Base-by-base conservation (phyloP, 768 basidiomycete genomes). In the Leucosporidium scottii region DNA sequence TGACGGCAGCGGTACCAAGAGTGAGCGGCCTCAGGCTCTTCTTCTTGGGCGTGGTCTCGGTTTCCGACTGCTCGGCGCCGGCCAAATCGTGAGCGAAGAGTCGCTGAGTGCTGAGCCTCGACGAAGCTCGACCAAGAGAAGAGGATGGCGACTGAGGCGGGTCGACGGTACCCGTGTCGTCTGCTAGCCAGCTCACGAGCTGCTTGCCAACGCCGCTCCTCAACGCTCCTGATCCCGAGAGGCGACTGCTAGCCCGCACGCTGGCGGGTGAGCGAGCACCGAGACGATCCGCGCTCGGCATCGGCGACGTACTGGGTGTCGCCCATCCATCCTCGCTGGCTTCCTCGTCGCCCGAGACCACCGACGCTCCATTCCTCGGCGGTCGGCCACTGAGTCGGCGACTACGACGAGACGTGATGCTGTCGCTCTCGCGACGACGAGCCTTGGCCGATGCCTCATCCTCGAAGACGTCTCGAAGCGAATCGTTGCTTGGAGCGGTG, bases 181-280 rank as follows among this genome's bases (percentile, higher is more conserved):
- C 59, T 2, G 59, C 47, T 2, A 60, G 20, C 48, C 48, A 28
- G 8, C 28, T 53, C 47, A 53, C 55, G n/a, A 68, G 18, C 9
- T 56, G 54, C 23, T 48, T 21, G 8, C 67, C 70, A 0, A 1
- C 58, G 3, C 36, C 57, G 25, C 36, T 66, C 28, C 47, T 68
- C 31, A 36, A 28, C 18, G 27, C 61, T 10, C 25, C 23, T 10
- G 48, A 55, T 15, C 63, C 67, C 12, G 59, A 63, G 20, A 63
- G 53, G 7, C 61, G 58, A 23, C 65, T 65, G 30, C 50, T 51
- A 21, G 61, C 25, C 39, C 61, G 2, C 39, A 15, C 58, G 10
- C 34, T 18, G 7, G n/a, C 47, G 10, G 27, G 53, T 20, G 44
- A 56, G 2, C 51, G 12, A 9, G 51, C 51, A 21, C 51, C 51